A percentile compares a stretch with the other conserved stretches of the same genome.
Conservation (phyloP, 768 basidiomycete genomes). For the Amanita molliuscula region DNA sequence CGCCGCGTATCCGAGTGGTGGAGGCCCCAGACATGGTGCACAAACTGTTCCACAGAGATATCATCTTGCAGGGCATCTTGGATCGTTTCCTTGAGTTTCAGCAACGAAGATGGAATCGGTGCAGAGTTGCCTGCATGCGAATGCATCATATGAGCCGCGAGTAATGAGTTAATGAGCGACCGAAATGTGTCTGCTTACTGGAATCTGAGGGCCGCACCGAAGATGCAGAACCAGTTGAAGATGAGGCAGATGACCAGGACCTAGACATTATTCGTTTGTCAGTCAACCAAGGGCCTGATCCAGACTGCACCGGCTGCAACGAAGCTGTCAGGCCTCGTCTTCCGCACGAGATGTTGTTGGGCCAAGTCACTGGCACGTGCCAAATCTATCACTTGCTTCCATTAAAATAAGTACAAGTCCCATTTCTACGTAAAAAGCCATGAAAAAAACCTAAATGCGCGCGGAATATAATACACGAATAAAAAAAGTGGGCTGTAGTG, state of each 20-base stretch:
- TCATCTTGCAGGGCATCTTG: conserved; percentile 3
- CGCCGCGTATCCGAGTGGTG: background rate
- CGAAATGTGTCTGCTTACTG: background rate
- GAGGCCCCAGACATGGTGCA: conserved; percentile 7
- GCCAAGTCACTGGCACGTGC: background rate
- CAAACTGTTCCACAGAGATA: conserved; percentile 6
- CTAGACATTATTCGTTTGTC: background rate
- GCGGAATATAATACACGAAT: conserved; percentile 3
- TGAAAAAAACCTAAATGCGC: background rate
- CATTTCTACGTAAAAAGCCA: background rate
- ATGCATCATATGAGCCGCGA: background rate
- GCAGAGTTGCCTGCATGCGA: background rate
- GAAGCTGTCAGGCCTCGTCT: background rate
- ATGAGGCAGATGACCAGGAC: background rate
- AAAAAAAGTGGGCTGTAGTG: background rate
- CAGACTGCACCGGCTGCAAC: background rate
- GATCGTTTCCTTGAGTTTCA: conserved; percentile 2
- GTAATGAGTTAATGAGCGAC: background rate
- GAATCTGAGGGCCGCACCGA: background rate
- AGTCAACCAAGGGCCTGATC: background rate
- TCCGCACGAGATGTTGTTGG: background rate
- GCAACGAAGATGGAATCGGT: background rate
- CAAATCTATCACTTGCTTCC: background rate
- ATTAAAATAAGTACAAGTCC: background rate
- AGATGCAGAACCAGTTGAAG: background rate